These are phyloP conservation scores for Auriculariales sp. DNA, from an alignment of 768 basidiomycete genomes.

Conservation along the genomic window DNA sequence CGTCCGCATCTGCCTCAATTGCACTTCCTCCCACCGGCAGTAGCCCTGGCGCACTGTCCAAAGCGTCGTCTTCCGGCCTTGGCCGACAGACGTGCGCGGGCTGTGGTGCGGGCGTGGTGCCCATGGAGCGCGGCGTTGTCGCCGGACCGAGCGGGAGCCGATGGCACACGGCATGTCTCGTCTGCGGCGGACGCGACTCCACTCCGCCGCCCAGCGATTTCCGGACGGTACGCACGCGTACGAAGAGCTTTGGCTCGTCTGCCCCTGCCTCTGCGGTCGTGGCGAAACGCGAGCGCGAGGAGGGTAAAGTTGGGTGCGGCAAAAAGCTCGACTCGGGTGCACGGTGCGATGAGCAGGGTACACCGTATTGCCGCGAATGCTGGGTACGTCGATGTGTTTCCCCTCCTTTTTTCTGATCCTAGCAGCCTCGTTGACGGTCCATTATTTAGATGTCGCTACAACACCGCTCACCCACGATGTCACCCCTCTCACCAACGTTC, in stretches of 20 bases:
- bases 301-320: conserved; percentile 59
- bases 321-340: conserved; percentile 76
- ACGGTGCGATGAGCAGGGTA: conserved; percentile 51
- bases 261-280: too few species aligned
- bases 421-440: conserved; percentile 1
- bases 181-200: conserved; percentile 79
- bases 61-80: conserved; percentile 33
- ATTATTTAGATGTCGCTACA: conserved; percentile 15
- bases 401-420: background rate
- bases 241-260: background rate
- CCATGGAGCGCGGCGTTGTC: conserved; percentile 77
- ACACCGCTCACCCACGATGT: conserved; percentile 36
- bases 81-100: conserved; percentile 56
- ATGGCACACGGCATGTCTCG: conserved; percentile 67
- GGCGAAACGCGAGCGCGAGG: conserved; percentile 35
- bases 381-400: conserved; percentile 31
- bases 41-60: conserved; percentile 23
- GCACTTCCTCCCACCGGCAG: background rate
- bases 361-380: conserved; percentile 78
- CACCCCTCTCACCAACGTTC: conserved; percentile 61
- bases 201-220: background rate
- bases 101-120: conserved; percentile 56
- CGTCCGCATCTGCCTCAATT: background rate
- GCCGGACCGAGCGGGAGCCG: conserved; percentile 69
- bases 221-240: background rate